Evolutionary conservation across 176 grass and related monocot species (phyloP).

Genomic region (Oryza rufipogon): DNA sequence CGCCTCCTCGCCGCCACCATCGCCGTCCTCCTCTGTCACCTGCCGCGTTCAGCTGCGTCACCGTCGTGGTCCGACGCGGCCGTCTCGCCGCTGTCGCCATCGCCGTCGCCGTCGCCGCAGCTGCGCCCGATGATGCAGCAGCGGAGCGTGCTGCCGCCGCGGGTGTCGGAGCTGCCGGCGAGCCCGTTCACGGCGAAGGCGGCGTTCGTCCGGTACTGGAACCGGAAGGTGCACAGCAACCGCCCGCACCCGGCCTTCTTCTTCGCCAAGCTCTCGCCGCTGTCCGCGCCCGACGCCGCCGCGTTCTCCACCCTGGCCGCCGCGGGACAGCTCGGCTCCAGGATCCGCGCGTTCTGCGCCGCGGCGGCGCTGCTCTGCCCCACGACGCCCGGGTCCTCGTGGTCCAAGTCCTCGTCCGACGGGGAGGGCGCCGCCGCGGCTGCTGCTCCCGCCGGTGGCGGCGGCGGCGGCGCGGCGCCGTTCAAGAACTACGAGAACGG

Average conservation of each 20-base stretch:
- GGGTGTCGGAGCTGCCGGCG: constrained; percentile 27
- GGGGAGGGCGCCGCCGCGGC: neutral
- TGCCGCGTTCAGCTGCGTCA: neutral
- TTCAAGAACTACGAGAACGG: constrained; percentile 58
- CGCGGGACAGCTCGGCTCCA: constrained; percentile 26
- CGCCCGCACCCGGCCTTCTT: constrained; percentile 61
- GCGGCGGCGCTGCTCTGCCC: constrained; percentile 58
- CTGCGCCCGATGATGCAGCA: neutral
- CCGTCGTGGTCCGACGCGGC: neutral
- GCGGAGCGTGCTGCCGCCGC: neutral
- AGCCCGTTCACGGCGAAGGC: constrained; percentile 68
- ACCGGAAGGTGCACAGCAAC: constrained; percentile 56
- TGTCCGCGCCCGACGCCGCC: constrained; percentile 45
- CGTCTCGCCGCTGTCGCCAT: neutral
- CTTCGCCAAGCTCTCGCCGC: constrained; percentile 66
- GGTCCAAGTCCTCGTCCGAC: neutral
- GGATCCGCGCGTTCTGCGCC: constrained; percentile 50
- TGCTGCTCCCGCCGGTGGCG: too few species aligned
- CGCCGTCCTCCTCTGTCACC: neutral
- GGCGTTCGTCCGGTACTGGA: constrained; percentile 75
- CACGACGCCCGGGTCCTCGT: neutral
- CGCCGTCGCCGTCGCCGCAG: too few species aligned
- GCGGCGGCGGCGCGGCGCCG: neutral
- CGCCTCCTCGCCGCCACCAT: neutral
- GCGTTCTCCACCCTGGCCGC: constrained; percentile 29